Base-by-base conservation (phyloP, 352 stramenopile genomes). In the Thraustochytrium sp. region DNA sequence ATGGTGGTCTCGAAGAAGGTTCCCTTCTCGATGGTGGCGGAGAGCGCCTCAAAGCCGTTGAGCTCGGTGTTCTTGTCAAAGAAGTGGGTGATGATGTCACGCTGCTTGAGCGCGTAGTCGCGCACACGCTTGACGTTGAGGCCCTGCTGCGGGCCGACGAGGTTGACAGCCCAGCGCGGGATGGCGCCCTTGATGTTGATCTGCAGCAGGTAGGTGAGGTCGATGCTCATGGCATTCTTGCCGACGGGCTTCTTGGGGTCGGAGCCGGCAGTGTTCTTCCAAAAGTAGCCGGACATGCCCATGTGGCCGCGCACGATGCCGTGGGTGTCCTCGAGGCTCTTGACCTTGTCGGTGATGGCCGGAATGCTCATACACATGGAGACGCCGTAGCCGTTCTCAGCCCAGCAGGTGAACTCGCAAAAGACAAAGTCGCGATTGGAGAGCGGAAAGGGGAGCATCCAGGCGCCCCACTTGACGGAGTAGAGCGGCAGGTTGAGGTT, bases 131-230 rank as follows among this genome's bases (percentile, higher is more conserved):
- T 80, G 68, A 80, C 68, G 44, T 80, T 80, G 68, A 80, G 68
- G 13, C 68, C 68, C 53, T 80, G 68, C 44, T 80, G 68, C 11
- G 68, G 68, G 29, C 68, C 68, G 38, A 80, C 68, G 2, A 80
- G 68, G 53, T 80, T 80, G 48, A 64, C 68, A 23, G 68, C 68
- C 68, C 68, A 80, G 21, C 42, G 34, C 21, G 68, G 68, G 26
- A 80, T 64, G n/a, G 68, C 48, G 68, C 68, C 68, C 68, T 80
- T 80, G 51, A 80, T 80, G 68, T 80, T 80, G 51, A 80, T 80
- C 53, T 80, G 68, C 8, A 80, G 44, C n/a, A 80, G 51, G 42
- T 80, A 80, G 68, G 42, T 80, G 68, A 80, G 68, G 53, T 80
- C 68, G 51, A 80, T 80, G 68, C 68, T 80, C 68, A 80, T 80